phyloP scores from a whole-genome alignment of 148 eudicot genomes.

The Polygonum maritimum region DNA sequence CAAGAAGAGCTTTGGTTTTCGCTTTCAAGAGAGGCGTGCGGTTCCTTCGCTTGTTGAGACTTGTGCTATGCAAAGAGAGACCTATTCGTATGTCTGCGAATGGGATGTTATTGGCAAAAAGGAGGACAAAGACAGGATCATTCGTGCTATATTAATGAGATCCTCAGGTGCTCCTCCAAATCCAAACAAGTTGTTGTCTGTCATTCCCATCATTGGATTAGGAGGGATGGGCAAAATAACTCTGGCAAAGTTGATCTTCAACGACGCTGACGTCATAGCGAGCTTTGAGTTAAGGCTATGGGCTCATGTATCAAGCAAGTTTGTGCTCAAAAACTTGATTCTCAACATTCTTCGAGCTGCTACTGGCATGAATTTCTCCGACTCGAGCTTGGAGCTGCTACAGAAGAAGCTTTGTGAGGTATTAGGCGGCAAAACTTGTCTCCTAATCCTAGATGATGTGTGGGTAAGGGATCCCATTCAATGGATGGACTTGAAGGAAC shows the following conservation, averaged over 20 bases:
- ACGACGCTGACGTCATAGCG: background rate
- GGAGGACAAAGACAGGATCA: background rate
- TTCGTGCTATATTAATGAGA: background rate
- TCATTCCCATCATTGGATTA: background rate
- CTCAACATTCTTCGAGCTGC: background rate
- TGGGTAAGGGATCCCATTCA: background rate
- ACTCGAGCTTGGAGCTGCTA: background rate
- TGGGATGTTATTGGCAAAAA: background rate
- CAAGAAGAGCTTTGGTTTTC: background rate
- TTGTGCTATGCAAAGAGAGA: background rate
- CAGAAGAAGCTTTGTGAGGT: background rate
- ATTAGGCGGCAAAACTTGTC: background rate
- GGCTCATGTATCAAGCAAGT: conserved; percentile 2
- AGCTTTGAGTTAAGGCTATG: conserved; percentile 1
- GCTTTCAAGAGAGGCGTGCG: background rate
- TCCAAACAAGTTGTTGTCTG: background rate
- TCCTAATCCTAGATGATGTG: background rate
- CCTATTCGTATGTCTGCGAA: background rate
- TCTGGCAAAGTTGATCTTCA: background rate
- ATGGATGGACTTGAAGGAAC: background rate
- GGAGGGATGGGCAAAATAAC: background rate
- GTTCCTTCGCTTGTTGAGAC: background rate
- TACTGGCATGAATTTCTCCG: background rate
- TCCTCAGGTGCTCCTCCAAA: too few species aligned
- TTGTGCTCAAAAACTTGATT: background rate